Evolutionary conservation across 345 rosid genomes (phyloP), one percentile per base, ranked within the genome.

Genomic region (Populus tremula): DNA sequence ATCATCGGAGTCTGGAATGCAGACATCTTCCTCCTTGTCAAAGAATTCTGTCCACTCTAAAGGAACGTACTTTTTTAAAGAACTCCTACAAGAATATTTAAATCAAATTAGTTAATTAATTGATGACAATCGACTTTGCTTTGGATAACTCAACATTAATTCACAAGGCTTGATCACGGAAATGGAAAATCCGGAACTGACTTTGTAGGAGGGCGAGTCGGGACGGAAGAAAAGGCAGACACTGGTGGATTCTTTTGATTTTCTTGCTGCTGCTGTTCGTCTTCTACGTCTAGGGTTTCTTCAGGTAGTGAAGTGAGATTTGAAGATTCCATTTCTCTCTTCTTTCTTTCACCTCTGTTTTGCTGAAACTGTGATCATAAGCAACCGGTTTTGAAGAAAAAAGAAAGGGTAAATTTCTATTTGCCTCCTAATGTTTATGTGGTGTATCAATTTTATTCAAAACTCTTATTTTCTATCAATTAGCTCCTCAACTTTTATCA

Each of bases 1-100:
- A 85, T 96, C 94, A 23, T 88, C 79, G 2, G 97, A 82, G 35
- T 87, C 89, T 8, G 94, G 82, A 71, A 93, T 86, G 78, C 78
- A 79, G 77, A 96, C 72, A 86, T 96, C 96, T 74, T 87, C 88
- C 88, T 96, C 96, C 78, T 76, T 78, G 56, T 93, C 98, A 81
- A 96, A 96, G 77, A 86, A 93, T 38, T 68, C 80, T 20, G 33
- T 59, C 99, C 97, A 92, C 50, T 91, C 94, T 54, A 91, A 47
- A 49, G 99, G 93, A 67, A 93, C 77, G 82, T 87, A 89, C 71
- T 90, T 89, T 20, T 86, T 80, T 29, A 73, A 82, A 17, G 90
- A 89, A 70, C 76, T 84, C 87, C 99, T 93, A 33, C 53, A 67
- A 25, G 1, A 27, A 21, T 2, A 67, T 67, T 38, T 14, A 13